A percentile compares a stretch with the other conserved stretches of the same genome.
These are phyloP conservation scores for Gnetum montanum DNA, from an alignment of 75 land plant species.

Conservation along the genomic window DNA sequence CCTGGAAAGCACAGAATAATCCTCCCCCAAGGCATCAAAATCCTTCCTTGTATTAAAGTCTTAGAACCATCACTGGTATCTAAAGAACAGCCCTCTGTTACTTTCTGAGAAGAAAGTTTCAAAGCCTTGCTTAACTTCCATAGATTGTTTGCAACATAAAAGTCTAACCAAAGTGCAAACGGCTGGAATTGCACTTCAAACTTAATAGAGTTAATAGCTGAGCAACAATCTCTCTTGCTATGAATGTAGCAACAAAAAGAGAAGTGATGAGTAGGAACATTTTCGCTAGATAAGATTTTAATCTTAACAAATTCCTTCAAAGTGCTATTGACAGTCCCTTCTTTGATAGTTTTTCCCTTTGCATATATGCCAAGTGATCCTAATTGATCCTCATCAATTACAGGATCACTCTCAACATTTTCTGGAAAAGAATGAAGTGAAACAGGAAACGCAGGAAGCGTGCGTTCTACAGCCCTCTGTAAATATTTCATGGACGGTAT, in stretches of 20 bases:
- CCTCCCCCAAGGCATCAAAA: conserved; percentile 38
- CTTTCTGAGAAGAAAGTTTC: not conserved
- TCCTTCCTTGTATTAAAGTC: conserved; percentile 18
- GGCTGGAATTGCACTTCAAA: conserved; percentile 52
- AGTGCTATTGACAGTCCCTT: not conserved
- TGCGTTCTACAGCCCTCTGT: conserved; percentile 33
- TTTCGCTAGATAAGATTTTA: conserved; percentile 21
- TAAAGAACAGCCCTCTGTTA: conserved; percentile 1
- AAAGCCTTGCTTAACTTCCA: conserved; percentile 23
- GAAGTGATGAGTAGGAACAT: conserved; percentile 13
- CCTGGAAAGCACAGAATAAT: conserved; percentile 55
- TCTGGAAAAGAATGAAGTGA: conserved; percentile 9
- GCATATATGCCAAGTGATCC: not conserved
- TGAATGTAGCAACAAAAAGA: conserved; percentile 7
- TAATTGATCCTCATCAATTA: not conserved
- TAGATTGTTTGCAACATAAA: conserved; percentile 18
- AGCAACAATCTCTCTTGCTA: conserved; percentile 3
- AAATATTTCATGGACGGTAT: conserved; percentile 11
- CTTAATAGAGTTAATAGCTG: conserved; percentile 7
- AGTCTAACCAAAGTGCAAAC: conserved; percentile 58
- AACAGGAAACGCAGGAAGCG: conserved; percentile 36
- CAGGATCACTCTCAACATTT: not conserved
- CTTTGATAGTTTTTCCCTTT: not conserved
- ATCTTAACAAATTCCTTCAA: conserved; percentile 15
- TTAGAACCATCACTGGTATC: conserved; percentile 1